Base-by-base conservation (phyloP, 805 yeast species). In the Yamadazyma ubonensis region DNA sequence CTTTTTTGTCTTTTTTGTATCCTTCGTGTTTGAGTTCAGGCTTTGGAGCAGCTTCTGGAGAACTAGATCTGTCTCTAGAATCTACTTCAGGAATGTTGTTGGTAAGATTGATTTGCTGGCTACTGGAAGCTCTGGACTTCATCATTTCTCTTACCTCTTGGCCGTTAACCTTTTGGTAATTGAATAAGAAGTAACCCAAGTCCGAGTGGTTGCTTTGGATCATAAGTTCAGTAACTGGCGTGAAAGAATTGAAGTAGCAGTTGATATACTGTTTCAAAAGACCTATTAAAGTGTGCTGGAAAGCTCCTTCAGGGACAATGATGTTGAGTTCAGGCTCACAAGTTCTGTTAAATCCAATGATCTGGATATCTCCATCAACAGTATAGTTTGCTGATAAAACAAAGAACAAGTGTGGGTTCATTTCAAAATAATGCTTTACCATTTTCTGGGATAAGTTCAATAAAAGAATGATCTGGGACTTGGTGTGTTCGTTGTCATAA, bases 381-480 rank as follows among this genome's bases (percentile, higher is more conserved):
- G 65, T 53, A 31, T 35, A 44, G 26, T 25, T 31, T 4, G 44
- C 49, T 4, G 40, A 37, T 17, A 47, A 40, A n/a, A 47, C 28
- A 10, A 47, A 36, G 29, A 40, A 47, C 16, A 44, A 36, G 17
- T 38, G 36, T 3, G 26, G 26, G 29, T 42, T 36, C 30, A 36
- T 41, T 15, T 47, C 43, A 22, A 47, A 44, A 19, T 47, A 47
- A 36, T 42, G 40, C 6, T 31, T 14, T 4, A 44, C 39, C 59
- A 48, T 51, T 8, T 70, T 65, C 6, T 75, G 65, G 3, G 70
- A 58, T 47, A 73, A 67, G 53, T 87, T 89, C 46, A 90, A 66
- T 45, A 85, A 78, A 12, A 90, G 55, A 0, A 81, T 78, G 44
- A 86, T 70, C 2, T 81, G 81, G 0, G 91, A 78, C 49, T 78